A percentile compares a stretch with the other conserved stretches of the same genome.
Evolutionary conservation across 306 rosid species (phyloP).

Genomic region (Cyclanthera cordifolia): DNA sequence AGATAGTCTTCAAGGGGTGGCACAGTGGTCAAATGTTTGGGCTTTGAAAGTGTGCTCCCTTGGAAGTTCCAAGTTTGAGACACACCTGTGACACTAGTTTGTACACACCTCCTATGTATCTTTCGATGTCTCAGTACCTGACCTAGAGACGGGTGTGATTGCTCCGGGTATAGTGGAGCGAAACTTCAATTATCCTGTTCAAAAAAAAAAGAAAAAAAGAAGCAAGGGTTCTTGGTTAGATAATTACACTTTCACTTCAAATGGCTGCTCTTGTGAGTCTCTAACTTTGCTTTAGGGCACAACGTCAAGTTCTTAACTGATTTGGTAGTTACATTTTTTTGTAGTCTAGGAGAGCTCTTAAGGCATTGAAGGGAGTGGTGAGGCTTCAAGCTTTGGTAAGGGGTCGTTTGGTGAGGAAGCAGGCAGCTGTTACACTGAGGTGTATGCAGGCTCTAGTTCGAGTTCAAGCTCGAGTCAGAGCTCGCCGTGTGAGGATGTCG

Average conservation of each 20-base stretch:
- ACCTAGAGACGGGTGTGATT: too few relatives aligned
- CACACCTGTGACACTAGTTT: too few relatives aligned
- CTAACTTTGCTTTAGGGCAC: background rate
- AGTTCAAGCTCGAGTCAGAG: constrained; percentile 91
- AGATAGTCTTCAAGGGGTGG: too few relatives aligned
- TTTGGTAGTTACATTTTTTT: background rate
- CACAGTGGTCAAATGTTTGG: too few relatives aligned
- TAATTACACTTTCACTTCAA: background rate
- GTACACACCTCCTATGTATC: too few relatives aligned
- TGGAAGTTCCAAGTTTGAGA: too few relatives aligned
- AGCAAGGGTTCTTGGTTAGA: background rate
- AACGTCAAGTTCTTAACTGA: background rate
- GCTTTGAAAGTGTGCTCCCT: too few relatives aligned
- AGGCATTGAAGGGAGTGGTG: constrained; percentile 91
- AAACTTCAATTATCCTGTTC: too few relatives aligned
- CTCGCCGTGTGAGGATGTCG: constrained; percentile 88
- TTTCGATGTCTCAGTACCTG: too few relatives aligned
- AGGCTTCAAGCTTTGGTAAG: constrained; percentile 95
- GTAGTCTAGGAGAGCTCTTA: constrained; percentile 90
- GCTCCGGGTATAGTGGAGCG: too few relatives aligned
- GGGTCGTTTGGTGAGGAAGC: constrained; percentile 91
- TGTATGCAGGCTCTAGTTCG: constrained; percentile 99
- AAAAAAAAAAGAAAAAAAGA: too few relatives aligned
- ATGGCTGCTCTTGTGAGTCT: background rate
- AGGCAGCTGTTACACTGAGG: constrained; percentile 90